Base-by-base conservation (phyloP, 371 early-diverging fungal genomes). In the Circinella umbellata region DNA sequence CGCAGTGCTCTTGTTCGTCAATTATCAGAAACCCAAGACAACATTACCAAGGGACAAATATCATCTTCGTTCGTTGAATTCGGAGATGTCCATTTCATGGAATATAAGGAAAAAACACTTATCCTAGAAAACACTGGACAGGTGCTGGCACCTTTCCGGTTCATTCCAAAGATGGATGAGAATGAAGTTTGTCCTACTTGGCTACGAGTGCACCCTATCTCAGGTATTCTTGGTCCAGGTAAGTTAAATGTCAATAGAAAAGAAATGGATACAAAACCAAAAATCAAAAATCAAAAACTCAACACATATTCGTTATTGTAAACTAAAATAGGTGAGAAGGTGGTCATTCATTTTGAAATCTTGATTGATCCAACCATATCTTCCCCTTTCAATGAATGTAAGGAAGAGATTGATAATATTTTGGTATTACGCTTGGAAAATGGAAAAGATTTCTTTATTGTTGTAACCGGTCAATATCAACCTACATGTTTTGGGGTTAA, bases 371-470 rank as follows among this genome's bases (percentile, higher is more conserved):
- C 86, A 15, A 76, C 73, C 35, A 87, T 87, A 0, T 90, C 93
- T 0, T 81, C 89, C 0, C 62, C 85, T 1, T 86, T 96, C 61
- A 97, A 93, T 71, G 81, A 83, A 5, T 90, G 87, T 14, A 63
- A 72, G 15, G 89, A 92, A 46, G 74, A 83, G 4, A 78, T 96
- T 61, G 86, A 90, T 7, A 95, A 94, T 64, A 93, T 93, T 18
- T 71, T 96, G 39, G 89, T 96, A n/a, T 71, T 97, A 17, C 91
- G 93, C 55, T 72, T 93, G 57, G 91, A 91, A 55, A 88, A 92
- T 34, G 93, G 95, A 35, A 92, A 91, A 54, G 96, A 96, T 67
- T 91, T 89, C 65, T 97, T 97, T 71, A 80, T 97, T 5, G 80
- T 89, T 1, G 83, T 95, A 4, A 80, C 82, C 4, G 96, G 92